A percentile compares a stretch with the other conserved stretches of the same genome.
Evolutionary conservation across 768 basidiomycete genomes (phyloP).

Genomic region (Cubamyces sp.): DNA sequence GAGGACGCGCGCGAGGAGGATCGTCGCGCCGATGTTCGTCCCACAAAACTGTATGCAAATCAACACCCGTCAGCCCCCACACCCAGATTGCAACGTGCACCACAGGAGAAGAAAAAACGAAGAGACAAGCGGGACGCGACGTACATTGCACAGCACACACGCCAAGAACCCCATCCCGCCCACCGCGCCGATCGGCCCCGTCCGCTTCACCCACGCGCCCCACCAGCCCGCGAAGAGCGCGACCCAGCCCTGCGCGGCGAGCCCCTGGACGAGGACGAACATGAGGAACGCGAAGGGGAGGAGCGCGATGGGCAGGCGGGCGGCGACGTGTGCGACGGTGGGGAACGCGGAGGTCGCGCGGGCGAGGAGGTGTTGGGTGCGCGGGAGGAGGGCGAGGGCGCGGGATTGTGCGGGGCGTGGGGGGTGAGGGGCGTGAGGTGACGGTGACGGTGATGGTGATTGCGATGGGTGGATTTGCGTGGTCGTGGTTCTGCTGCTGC

Average conservation of each 20-base stretch:
- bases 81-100: not conserved
- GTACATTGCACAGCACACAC: constrained; percentile 72
- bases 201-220: constrained; percentile 45
- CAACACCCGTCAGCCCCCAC: not conserved
- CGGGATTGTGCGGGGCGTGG: constrained; percentile 8
- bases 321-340: constrained; percentile 65
- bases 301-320: constrained; percentile 77
- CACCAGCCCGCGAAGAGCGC: constrained; percentile 77
- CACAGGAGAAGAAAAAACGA: not conserved
- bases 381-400: constrained; percentile 15
- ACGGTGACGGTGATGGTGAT: not conserved
- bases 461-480: too few relatives aligned
- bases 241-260: constrained; percentile 87
- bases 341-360: constrained; percentile 54
- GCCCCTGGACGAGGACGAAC: constrained; percentile 90
- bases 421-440: not conserved
- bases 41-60: constrained; percentile 55
- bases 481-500: too few relatives aligned
- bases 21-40: constrained; percentile 91
- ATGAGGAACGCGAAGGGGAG: constrained; percentile 93
- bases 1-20: constrained; percentile 82
- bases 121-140: constrained; percentile 20
- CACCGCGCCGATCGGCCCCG: constrained; percentile 42
- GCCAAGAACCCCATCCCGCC: constrained; percentile 66
- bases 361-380: constrained; percentile 20